These are phyloP conservation scores for Stachybotrys elegans DNA, from an alignment of 2,329 filamentous ascomycete species.

Conservation along the genomic window DNA sequence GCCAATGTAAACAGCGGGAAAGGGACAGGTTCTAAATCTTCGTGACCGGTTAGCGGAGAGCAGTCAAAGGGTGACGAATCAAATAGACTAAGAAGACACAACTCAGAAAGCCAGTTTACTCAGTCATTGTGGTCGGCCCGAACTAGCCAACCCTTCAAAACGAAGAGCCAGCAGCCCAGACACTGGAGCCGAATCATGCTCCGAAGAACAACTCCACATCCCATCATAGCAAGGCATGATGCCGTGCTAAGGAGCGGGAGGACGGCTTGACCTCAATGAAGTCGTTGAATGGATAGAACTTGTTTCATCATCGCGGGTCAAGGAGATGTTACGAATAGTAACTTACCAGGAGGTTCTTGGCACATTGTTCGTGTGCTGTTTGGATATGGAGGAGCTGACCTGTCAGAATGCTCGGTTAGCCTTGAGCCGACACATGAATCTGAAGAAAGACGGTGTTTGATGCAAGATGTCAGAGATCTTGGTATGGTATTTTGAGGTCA, in stretches of 20 bases:
- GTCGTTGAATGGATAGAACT: constrained; percentile 76
- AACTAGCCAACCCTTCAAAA: constrained; percentile 42
- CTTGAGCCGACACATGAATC: too few relatives aligned
- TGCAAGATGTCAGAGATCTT: constrained; percentile 53
- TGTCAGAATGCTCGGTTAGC: too few relatives aligned
- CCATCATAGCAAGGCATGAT: constrained; percentile 48
- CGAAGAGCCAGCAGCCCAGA: constrained; percentile 41
- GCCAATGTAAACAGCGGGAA: too few relatives aligned
- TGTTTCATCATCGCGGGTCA: constrained; percentile 35
- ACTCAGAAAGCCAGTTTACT: constrained; percentile 64
- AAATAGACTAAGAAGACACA: background rate
- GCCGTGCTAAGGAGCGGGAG: constrained; percentile 62
- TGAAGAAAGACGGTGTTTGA: too few relatives aligned
- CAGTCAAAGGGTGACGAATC: background rate
- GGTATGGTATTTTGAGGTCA: constrained; percentile 61
- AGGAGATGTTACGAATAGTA: background rate
- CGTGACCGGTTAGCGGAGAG: too few relatives aligned
- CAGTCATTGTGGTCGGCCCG: constrained; percentile 58
- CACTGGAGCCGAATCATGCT: constrained; percentile 60
- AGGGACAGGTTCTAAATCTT: too few relatives aligned
- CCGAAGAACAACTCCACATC: constrained; percentile 65
- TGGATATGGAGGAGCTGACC: too few relatives aligned
- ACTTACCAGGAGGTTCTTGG: background rate
- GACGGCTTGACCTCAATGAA: constrained; percentile 62
- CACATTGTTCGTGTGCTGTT: too few relatives aligned